Evolutionary conservation across 2,329 filamentous ascomycete genomes (phyloP).

Genomic region (Pseudophaeomoniella oleicola): DNA sequence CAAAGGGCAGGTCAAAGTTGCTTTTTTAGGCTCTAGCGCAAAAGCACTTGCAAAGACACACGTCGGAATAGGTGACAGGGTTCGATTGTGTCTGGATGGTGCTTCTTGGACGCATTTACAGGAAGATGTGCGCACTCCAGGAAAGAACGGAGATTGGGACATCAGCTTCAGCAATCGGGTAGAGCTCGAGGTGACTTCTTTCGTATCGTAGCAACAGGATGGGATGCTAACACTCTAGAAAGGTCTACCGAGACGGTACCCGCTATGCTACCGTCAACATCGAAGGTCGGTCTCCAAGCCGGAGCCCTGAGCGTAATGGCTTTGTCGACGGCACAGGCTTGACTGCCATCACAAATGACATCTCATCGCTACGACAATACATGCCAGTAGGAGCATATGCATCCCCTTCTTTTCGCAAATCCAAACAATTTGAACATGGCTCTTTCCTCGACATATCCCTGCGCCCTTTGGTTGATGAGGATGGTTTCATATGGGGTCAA

Average conservation of each 20-base stretch:
- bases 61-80: conserved; percentile 64
- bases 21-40: conserved; percentile 58
- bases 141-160: conserved; percentile 43
- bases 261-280: conserved; percentile 1
- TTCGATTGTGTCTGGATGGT: conserved; percentile 55
- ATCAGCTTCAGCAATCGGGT: conserved; percentile 15
- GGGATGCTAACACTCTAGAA: conserved; percentile 5
- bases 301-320: no score
- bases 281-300: background rate
- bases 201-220: background rate
- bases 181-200: background rate
- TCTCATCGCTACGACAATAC: background rate
- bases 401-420: conserved; percentile 69
- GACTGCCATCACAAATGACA: background rate
- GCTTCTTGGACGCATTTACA: conserved; percentile 47
- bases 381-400: conserved; percentile 19
- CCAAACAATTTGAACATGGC: conserved; percentile 54
- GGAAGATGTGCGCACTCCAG: conserved; percentile 36
- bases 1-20: conserved; percentile 67
- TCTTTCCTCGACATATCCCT: conserved; percentile 48
- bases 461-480: conserved; percentile 54
- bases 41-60: conserved; percentile 51
- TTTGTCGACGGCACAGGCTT: no score
- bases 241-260: conserved; percentile 5
- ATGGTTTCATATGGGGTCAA: conserved; percentile 43